Percentiles rank a stretch among this genome's conserved stretches.
These are phyloP conservation scores for Aureobasidium sp. DNA, from an alignment of 2,329 filamentous ascomycete species.

Conservation along the genomic window DNA sequence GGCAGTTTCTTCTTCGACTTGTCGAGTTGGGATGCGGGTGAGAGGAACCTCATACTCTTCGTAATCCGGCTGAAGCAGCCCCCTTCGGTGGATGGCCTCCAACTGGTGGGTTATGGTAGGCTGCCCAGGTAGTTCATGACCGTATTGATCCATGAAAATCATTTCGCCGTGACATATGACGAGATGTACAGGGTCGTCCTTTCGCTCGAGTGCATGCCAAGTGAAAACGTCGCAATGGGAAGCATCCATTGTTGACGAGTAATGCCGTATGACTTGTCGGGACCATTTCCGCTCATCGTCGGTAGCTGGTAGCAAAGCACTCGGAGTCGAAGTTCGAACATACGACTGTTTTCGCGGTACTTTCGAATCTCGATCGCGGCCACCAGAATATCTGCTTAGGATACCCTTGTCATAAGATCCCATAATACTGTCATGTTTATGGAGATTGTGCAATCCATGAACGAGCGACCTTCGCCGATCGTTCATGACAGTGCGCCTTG, in stretches of 20 bases:
- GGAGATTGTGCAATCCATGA: background rate
- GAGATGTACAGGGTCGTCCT: conserved; percentile 4
- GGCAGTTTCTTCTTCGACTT: background rate
- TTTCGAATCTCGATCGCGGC: conserved; percentile 1
- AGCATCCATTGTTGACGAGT: background rate
- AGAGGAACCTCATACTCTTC: conserved; percentile 1
- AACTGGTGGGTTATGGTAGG: background rate
- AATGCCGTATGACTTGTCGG: background rate
- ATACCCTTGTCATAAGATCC: background rate
- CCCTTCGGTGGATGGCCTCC: background rate
- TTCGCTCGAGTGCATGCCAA: conserved; percentile 6
- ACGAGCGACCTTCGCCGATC: conserved; percentile 6
- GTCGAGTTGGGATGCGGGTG: background rate
- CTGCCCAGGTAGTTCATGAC: background rate
- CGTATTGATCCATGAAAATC: conserved; percentile 10
- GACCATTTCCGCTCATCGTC: background rate
- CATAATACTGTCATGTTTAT: conserved; percentile 1
- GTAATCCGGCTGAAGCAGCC: background rate
- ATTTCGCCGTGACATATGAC: conserved; percentile 5
- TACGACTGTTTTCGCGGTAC: conserved; percentile 3
- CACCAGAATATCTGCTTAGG: conserved; percentile 4
- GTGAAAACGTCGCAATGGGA: conserved; percentile 4
- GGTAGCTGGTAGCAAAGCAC: background rate
- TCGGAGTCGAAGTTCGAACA: background rate
- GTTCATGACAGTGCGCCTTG: background rate